Percentiles rank a stretch among this genome's conserved stretches.
These are phyloP conservation scores for Teunomyces panamensis DNA, from an alignment of 805 yeast genomes.

Conservation along the genomic window DNA sequence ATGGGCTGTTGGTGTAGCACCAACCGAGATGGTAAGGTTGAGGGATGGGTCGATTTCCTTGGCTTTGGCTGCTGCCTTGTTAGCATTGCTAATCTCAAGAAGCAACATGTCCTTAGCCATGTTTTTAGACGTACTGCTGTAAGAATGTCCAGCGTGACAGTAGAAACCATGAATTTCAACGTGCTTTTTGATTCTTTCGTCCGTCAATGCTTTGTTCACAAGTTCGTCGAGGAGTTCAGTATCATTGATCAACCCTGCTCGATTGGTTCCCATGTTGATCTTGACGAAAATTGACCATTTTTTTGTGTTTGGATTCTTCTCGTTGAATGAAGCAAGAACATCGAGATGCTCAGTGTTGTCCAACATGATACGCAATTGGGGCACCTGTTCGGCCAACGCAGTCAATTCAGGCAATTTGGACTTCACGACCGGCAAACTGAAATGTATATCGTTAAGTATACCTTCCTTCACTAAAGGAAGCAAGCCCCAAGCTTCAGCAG, in stretches of 20 bases:
- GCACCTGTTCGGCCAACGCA: conserved; percentile 39
- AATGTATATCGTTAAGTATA: conserved; percentile 29
- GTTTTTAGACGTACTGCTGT: conserved; percentile 42
- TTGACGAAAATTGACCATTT: conserved; percentile 68
- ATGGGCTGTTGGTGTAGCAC: conserved; percentile 81
- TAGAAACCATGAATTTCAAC: conserved; percentile 64
- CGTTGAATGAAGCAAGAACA: conserved; percentile 38
- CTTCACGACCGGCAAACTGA: conserved; percentile 45
- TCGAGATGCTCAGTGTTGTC: conserved; percentile 60
- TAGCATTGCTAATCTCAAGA: conserved; percentile 58
- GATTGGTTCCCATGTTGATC: conserved; percentile 65
- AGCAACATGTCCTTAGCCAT: conserved; percentile 48
- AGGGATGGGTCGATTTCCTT: conserved; percentile 30
- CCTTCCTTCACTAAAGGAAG: conserved; percentile 39
- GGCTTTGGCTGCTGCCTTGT: conserved; percentile 48
- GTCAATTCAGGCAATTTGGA: conserved; percentile 49
- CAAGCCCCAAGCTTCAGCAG: conserved; percentile 62
- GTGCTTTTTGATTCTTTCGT: conserved; percentile 20
- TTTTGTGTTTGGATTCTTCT: conserved; percentile 15
- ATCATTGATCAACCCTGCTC: conserved; percentile 55
- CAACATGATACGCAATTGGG: conserved; percentile 52
- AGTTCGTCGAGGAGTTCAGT: conserved; percentile 34
- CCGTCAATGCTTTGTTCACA: conserved; percentile 26
- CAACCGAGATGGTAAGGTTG: conserved; percentile 59
- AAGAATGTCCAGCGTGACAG: conserved; percentile 80